Conservation (phyloP, 2,329 filamentous ascomycete genomes). For the Tolypocladium capitatum region DNA sequence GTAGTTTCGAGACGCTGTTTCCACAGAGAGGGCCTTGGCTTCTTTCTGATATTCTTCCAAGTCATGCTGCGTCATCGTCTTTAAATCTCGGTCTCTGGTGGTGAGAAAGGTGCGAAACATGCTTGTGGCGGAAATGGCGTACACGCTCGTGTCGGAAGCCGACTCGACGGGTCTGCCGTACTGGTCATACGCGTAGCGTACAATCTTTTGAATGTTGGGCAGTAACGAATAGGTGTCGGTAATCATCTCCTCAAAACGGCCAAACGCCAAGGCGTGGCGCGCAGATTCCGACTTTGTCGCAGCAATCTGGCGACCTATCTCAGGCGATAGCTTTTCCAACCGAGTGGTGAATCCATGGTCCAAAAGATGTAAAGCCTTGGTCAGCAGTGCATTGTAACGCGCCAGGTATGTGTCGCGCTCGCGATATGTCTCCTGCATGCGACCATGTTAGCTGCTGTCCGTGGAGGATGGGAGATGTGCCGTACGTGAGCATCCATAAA, state of each 20-base stretch:
- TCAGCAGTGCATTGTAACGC: constrained; percentile 70
- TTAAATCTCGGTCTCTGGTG: constrained; percentile 39
- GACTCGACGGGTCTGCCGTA: constrained; percentile 31
- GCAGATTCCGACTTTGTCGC: constrained; percentile 45
- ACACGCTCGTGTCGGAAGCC: constrained; percentile 35
- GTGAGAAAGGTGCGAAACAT: constrained; percentile 41
- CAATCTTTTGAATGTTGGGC: constrained; percentile 40
- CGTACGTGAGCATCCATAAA: constrained; percentile 83
- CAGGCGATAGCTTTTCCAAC: constrained; percentile 38
- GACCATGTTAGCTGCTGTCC: neutral
- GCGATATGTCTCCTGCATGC: constrained; percentile 57
- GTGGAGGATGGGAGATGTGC: neutral
- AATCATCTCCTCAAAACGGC: constrained; percentile 45
- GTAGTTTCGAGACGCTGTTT: constrained; percentile 43
- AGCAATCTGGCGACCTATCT: constrained; percentile 40
- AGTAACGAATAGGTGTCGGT: constrained; percentile 42
- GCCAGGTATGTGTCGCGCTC: constrained; percentile 82
- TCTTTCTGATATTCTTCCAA: constrained; percentile 41
- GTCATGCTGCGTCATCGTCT: constrained; percentile 38
- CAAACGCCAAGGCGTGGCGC: constrained; percentile 45
- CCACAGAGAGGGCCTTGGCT: constrained; percentile 32
- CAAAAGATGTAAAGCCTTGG: constrained; percentile 48
- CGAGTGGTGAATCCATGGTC: constrained; percentile 42
- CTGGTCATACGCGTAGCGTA: constrained; percentile 37
- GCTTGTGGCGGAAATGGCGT: constrained; percentile 38